Conservation (phyloP, 257 asterid genomes). For the Rehmannia glutinosa region DNA sequence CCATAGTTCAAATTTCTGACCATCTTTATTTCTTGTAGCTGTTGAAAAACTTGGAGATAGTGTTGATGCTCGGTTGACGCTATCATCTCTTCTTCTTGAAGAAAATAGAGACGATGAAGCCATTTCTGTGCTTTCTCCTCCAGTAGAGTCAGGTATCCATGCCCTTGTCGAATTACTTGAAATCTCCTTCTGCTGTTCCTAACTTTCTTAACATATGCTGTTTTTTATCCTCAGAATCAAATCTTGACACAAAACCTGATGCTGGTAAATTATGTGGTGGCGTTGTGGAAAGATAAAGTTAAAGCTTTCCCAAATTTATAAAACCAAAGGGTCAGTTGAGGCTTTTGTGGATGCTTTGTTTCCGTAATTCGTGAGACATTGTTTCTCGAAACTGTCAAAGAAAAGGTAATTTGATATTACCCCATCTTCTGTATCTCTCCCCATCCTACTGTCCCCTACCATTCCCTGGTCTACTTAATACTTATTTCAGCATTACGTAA, state of each 20-base stretch:
- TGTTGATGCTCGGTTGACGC: conserved; percentile 64
- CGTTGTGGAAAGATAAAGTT: conserved; percentile 68
- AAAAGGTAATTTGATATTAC: conserved; percentile 35
- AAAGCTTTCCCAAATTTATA: conserved; percentile 70
- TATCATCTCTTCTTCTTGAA: conserved; percentile 76
- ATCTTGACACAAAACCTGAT: conserved; percentile 24
- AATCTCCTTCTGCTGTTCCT: conserved; percentile 11
- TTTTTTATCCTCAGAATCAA: conserved; percentile 30
- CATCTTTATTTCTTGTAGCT: conserved; percentile 34
- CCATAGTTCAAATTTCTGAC: background rate
- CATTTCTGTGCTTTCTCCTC: conserved; percentile 77
- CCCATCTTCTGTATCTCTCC: background rate
- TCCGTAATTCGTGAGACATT: conserved; percentile 76
- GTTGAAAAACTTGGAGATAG: conserved; percentile 44
- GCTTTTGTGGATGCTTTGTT: conserved; percentile 58
- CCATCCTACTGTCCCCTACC: background rate
- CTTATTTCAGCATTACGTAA: background rate
- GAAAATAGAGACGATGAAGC: conserved; percentile 81
- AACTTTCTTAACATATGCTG: conserved; percentile 11
- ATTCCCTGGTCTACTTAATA: background rate
- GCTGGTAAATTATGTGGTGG: conserved; percentile 62
- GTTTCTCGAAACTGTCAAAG: conserved; percentile 49
- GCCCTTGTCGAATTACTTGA: conserved; percentile 3
- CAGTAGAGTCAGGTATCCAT: conserved; percentile 47
- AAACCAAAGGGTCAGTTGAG: conserved; percentile 61